Evolutionary conservation across 495 filamentous ascomycete genomes (phyloP), one percentile per base, ranked within the genome.

Genomic region (Aspergillus taichungensis): DNA sequence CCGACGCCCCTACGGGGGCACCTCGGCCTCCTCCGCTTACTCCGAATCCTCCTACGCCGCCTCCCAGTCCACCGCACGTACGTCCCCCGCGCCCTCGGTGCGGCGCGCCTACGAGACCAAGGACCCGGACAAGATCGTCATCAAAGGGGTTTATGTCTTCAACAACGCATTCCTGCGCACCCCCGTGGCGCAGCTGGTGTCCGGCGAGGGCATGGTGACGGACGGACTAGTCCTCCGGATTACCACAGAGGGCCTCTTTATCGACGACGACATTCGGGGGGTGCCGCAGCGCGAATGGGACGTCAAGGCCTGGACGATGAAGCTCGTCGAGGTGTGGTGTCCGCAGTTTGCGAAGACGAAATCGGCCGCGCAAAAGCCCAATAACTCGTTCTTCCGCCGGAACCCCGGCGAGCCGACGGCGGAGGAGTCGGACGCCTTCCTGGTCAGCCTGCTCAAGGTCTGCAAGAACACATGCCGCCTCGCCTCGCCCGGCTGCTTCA

Each of bases 201-300:
- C 86, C 3, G 83, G 84, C 7, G 69, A 82, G 37, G 83, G 79
- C 10, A 73, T 78, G 41, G 83, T 95, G 8, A 90, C 87, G 3
- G 89, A 95, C 60, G 90, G 89, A 0, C 71, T 96, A 28, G 79
- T 95, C 35, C 77, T 96, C 34, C 76, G 80, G 8, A 87, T 95
- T 54, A 87, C 80, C 2, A 89, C 83, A 3, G 92, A 94, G 61
- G 92, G 92, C 4, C 77, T 96, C 30, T 97, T 97, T 62, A 87
- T 98, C 52, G 92, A 98, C 58, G 94, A 97, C 60, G 92, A 95
- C 54, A 71, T 95, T 32, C 80, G 88, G 12, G 81, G 81, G 34
- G 84, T 94, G 3, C 80, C 84, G 13, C 88, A 95, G 60, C 77
- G 92, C 39, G 94, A 97, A 67, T 98, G 94, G 94, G 92, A 98